Percentiles rank a stretch among this genome's conserved stretches.
phyloP scores from a whole-genome alignment of 1,139 yeast species.

The Barnettozyma hawaiiensis region DNA sequence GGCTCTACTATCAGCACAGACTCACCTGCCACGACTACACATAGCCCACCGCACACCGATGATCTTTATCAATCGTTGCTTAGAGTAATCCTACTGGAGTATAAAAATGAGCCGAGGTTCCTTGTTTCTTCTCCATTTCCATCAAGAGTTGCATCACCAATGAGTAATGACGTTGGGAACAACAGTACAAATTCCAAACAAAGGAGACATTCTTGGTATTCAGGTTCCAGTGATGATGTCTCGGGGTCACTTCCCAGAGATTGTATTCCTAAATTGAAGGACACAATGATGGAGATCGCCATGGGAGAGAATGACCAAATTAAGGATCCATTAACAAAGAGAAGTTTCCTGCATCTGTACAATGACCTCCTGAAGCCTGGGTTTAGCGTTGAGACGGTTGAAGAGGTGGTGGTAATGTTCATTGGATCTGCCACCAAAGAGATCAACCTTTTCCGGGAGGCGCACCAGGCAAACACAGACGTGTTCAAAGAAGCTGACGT shows the following conservation, averaged over 20 bases:
- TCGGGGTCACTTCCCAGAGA: conserved; percentile 39
- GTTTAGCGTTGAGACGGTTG: conserved; percentile 45
- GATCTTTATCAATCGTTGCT: conserved; percentile 37
- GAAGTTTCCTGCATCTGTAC: conserved; percentile 53
- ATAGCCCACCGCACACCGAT: neutral
- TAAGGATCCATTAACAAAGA: conserved; percentile 33
- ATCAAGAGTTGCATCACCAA: conserved; percentile 4
- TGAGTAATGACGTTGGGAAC: conserved; percentile 2
- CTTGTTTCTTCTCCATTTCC: conserved; percentile 12
- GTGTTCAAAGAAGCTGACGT: conserved; percentile 52
- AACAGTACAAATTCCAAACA: neutral
- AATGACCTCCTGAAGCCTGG: conserved; percentile 55
- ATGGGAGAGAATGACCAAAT: conserved; percentile 33
- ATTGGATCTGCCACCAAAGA: conserved; percentile 62
- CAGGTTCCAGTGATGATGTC: conserved; percentile 6
- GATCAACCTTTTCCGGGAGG: conserved; percentile 43
- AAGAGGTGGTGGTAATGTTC: conserved; percentile 61
- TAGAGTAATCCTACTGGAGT: conserved; percentile 48
- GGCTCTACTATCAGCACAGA: conserved; percentile 18
- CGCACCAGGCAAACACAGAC: conserved; percentile 38
- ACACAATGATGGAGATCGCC: conserved; percentile 48
- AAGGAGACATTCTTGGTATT: conserved; percentile 22
- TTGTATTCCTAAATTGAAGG: conserved; percentile 42
- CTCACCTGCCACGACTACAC: conserved; percentile 5
- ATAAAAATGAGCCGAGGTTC: conserved; percentile 55